Evolutionary conservation across 306 rosid species (phyloP), one percentile per base, ranked within the genome.

Genomic region (Hippophae rhamnoides): DNA sequence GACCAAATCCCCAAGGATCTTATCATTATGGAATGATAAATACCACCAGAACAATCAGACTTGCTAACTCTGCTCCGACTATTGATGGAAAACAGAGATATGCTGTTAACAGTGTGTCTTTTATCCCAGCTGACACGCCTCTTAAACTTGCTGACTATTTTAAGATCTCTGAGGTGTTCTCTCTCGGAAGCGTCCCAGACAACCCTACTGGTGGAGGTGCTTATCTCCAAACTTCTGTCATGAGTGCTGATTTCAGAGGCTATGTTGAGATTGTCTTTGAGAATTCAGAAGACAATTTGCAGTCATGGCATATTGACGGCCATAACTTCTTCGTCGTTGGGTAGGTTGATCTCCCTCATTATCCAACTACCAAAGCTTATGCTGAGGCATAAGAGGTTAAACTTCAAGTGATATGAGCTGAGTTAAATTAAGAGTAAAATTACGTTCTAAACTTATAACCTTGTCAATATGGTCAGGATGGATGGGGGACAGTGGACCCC

Each of bases 1-100:
- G 97, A 49, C 97, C 97, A 5, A 89, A 89, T 61, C 97, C 94
- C 9, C 97, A 86, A 78, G 97, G 97, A 44, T 82, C 95, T 2
- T 89, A 89, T 75, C 89, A 84, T 61, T 89, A 89, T 41, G 95
- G 97, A 56, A 2, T 82, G 78, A 82, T 89, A 67, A 89, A 86
- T 71, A 74, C 77, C 14, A 89, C 95, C 3, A 70, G 58, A 3
- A 89, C 95, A 45, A 73, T 89, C 47, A 78, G 77, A 62, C 97
- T 86, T 52, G 72, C 68, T 67, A 89, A 69, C 66, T 75, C 89
- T 50, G 95, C 84, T 69, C 89, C 89, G 9, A 2, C 76, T 52
- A 86, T 89, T 56, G 72, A 80, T 63, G 95, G 86, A 41, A 89
- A 78, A 72, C 97, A 84, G 67, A 82, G 95, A 82, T 84, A 80